phyloP scores from a whole-genome alignment of 1,284 basidiomycete species.

The Cystobasidium slooffiae region DNA sequence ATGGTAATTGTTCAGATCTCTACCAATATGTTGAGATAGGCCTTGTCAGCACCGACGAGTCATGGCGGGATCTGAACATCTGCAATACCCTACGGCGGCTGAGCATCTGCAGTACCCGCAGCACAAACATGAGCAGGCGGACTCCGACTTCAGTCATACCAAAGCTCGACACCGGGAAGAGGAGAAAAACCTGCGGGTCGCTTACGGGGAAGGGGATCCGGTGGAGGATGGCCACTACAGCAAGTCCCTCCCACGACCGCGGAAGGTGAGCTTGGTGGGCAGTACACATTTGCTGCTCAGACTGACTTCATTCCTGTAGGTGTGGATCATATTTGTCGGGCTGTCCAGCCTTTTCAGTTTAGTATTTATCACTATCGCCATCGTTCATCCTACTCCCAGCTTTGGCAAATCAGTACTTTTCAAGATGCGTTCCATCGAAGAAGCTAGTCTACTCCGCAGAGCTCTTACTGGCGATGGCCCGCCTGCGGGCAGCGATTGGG shows the following conservation, averaged over 20 bases:
- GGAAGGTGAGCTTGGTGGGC: slow-evolving; percentile 12
- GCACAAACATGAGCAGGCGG: not conserved
- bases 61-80: not conserved
- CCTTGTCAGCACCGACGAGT: not conserved
- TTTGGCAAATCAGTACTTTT: slow-evolving; percentile 25
- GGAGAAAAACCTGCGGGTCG: not conserved
- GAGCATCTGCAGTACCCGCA: not conserved
- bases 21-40: not conserved
- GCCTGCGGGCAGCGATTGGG: too few relatives aligned
- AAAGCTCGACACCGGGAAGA: too few relatives aligned
- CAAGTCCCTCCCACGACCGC: not conserved
- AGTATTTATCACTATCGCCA: slow-evolving; percentile 12
- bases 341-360: slow-evolving; percentile 27
- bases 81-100: not conserved
- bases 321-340: slow-evolving; percentile 34
- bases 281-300: not conserved
- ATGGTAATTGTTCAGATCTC: too few relatives aligned
- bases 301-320: slow-evolving; percentile 1
- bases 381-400: slow-evolving; percentile 25
- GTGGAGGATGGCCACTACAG: not conserved
- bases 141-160: too few relatives aligned
- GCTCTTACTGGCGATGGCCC: not conserved
- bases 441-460: slow-evolving; percentile 31
- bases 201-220: not conserved
- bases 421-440: slow-evolving; percentile 9